Conservation (phyloP, 148 eudicot species). For the Rhododendron molle region DNA sequence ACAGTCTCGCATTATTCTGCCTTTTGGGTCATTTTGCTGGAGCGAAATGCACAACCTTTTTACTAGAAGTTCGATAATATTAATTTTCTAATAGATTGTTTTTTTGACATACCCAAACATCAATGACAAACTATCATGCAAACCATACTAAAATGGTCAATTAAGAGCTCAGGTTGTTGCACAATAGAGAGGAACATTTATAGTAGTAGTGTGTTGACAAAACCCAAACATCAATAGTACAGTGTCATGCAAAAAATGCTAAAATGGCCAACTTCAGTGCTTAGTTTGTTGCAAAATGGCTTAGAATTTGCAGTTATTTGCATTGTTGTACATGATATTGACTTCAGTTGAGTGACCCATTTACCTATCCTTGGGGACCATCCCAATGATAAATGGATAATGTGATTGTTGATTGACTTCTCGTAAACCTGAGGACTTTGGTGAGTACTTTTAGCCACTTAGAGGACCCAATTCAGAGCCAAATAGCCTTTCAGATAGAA, state of each 20-base stretch:
- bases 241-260: not conserved
- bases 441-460: too few relatives aligned
- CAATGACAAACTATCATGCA: too few relatives aligned
- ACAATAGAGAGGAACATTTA: not conserved
- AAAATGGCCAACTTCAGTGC: not conserved
- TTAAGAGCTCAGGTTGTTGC: not conserved
- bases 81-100: not conserved
- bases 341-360: not conserved
- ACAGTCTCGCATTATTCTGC: not conserved
- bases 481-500: too few relatives aligned
- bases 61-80: not conserved
- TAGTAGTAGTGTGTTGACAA: not conserved
- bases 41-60: not conserved
- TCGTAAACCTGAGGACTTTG: too few relatives aligned
- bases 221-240: not conserved
- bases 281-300: not conserved
- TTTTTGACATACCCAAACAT: not conserved
- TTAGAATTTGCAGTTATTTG: not conserved
- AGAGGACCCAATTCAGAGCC: too few relatives aligned
- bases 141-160: not conserved
- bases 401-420: too few relatives aligned
- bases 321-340: not conserved
- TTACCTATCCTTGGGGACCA: not conserved
- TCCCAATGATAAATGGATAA: too few relatives aligned
- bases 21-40: not conserved